Evolutionary conservation across 495 filamentous ascomycete genomes (phyloP), one percentile per base, ranked within the genome.

Genomic region (Hypomontagnella monticulosa): DNA sequence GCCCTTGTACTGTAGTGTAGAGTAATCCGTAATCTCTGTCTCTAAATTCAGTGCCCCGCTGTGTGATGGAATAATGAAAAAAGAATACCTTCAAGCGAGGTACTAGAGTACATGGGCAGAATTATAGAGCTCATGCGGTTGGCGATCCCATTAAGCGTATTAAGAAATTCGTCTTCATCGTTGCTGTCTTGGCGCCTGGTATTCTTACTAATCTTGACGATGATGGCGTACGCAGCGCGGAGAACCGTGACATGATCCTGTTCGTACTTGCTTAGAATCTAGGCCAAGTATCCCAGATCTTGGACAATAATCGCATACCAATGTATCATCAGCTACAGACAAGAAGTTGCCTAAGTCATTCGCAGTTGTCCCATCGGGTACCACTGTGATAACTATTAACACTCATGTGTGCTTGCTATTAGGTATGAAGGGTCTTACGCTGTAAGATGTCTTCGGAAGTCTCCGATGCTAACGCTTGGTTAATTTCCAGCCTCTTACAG

Each of bases 21-120:
- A 5, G 32, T 71, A 73, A 40, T 73, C 49, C 30, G 71, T 71
- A 10, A 38, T 37, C 7, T 73, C 71, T 73, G 34, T 37, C 16
- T 11, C 5, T 4, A 6, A 1, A 1, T 11, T 62, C 34, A 62
- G n/a, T 42, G 18, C 37, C 36, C 30, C 11, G n/a, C 18, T 16
- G 37, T 41, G 10, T 38, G 16, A 18, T 18, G 15, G 23, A 30
- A 16, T 51, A 14, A 51, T 18, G 23, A 37, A 51, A 19, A 15
- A 12, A 11, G 4, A 27, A 23, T 19, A 67, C 71, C 71, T 58
- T 70, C 66, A 51, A 61, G 56, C 0, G 64, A 61, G 3, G 46
- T 47, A 8, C 55, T 34, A 1, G 69, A 51, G 42, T 66, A 70
- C 6, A 67, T 4, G 4, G 71, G 71, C 2, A 61, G 37, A 19